Conservation (phyloP, 306 rosid genomes). For the Leucaena leucocephala region DNA sequence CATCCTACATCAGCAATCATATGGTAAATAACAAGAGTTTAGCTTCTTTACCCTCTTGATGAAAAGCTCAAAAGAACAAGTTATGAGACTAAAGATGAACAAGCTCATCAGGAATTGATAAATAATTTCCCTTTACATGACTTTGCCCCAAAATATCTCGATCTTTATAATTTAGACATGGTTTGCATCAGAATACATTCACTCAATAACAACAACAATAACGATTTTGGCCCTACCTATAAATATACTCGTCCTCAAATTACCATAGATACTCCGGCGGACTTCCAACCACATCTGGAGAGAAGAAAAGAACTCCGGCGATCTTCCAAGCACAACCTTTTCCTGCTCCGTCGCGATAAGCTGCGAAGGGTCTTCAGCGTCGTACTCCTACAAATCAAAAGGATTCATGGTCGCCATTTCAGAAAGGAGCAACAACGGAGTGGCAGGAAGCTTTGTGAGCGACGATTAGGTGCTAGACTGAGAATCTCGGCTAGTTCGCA, state of each 20-base stretch:
- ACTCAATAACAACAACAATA: background rate
- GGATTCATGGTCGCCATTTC: too few relatives aligned
- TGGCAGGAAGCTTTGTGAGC: too few relatives aligned
- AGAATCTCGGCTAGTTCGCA: too few relatives aligned
- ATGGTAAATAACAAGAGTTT: background rate
- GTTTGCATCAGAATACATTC: background rate
- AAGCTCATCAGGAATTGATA: background rate
- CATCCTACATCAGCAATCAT: background rate
- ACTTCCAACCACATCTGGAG: constrained; percentile 42
- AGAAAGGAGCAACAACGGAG: too few relatives aligned
- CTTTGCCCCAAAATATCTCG: background rate
- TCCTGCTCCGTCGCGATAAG: constrained; percentile 59
- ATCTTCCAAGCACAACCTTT: constrained; percentile 50
- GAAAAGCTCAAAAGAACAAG: background rate
- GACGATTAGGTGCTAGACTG: too few relatives aligned
- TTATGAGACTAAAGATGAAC: background rate
- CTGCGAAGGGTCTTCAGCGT: constrained; percentile 84
- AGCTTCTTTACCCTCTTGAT: background rate
- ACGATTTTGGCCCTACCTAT: background rate
- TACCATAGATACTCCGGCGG: constrained; percentile 49
- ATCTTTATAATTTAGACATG: background rate
- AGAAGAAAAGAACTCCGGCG: constrained; percentile 79
- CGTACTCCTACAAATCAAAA: too few relatives aligned
- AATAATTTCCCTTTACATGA: background rate
- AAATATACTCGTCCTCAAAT: background rate